Percentiles rank a stretch among this genome's conserved stretches.
These are phyloP conservation scores for Epichloe aotearoae DNA, from an alignment of 2,329 filamentous ascomycete species.

Conservation along the genomic window DNA sequence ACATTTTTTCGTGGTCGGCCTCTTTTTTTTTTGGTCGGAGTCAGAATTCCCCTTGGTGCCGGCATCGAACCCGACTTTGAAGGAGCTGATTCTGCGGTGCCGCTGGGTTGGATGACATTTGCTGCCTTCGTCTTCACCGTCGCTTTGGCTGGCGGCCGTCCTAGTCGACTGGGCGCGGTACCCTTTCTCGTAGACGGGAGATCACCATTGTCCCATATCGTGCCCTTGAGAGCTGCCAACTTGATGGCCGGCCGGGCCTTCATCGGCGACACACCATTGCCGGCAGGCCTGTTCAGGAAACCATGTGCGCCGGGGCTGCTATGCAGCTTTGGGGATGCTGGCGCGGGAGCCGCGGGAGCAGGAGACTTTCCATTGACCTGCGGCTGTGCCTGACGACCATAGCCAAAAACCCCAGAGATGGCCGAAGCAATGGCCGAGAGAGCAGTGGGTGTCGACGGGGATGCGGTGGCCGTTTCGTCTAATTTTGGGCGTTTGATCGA, in stretches of 20 bases:
- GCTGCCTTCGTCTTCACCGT: not conserved
- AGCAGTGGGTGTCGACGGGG: slow-evolving; percentile 17
- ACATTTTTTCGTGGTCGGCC: slow-evolving; percentile 38
- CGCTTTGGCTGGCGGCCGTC: not conserved
- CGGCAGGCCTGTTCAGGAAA: not conserved
- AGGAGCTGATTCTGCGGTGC: not conserved
- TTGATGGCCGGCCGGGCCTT: slow-evolving; percentile 20
- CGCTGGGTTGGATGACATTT: not conserved
- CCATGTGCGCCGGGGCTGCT: slow-evolving; percentile 1
- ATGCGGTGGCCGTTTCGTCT: slow-evolving; percentile 13
- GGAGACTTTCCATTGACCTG: slow-evolving; percentile 5
- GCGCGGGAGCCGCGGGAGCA: not conserved
- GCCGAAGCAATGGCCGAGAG: slow-evolving; percentile 19
- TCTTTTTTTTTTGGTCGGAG: slow-evolving; percentile 32
- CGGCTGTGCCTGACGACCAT: slow-evolving; percentile 9
- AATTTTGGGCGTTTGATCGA: slow-evolving; percentile 19
- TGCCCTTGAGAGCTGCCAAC: slow-evolving; percentile 22
- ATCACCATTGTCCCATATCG: slow-evolving; percentile 24
- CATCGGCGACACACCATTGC: slow-evolving; percentile 5
- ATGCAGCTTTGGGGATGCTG: not conserved
- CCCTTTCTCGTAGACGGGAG: slow-evolving; percentile 3
- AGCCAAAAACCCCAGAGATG: slow-evolving; percentile 16
- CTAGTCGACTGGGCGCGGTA: slow-evolving; percentile 9
- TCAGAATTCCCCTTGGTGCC: slow-evolving; percentile 41
- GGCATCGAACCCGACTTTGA: slow-evolving; percentile 5